These are phyloP conservation scores for Monascus ruber DNA, from an alignment of 2,329 filamentous ascomycete species.

Conservation along the genomic window DNA sequence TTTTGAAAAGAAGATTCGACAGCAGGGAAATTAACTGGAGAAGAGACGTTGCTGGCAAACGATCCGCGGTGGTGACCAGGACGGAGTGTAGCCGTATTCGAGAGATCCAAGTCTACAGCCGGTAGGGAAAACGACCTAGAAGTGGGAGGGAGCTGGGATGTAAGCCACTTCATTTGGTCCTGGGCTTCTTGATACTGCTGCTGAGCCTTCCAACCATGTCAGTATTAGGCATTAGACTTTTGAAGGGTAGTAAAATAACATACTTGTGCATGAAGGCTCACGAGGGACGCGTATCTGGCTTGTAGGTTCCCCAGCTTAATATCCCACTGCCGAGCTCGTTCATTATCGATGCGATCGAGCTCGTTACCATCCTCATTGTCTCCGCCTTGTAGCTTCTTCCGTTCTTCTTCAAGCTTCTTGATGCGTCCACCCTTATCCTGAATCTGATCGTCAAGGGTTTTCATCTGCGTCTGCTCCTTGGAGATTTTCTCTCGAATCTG, in stretches of 20 bases:
- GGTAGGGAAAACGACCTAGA: conserved; percentile 31
- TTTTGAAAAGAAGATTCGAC: conserved; percentile 29
- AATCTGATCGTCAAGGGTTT: conserved; percentile 49
- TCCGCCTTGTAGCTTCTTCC: conserved; percentile 38
- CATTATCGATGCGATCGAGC: conserved; percentile 38
- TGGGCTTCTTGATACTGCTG: conserved; percentile 36
- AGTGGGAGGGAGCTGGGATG: conserved; percentile 24
- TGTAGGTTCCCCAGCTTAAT: conserved; percentile 32
- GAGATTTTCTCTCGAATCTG: conserved; percentile 35
- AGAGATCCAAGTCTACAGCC: conserved; percentile 31
- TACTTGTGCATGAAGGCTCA: conserved; percentile 29
- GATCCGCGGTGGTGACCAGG: conserved; percentile 37
- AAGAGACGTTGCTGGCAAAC: conserved; percentile 36
- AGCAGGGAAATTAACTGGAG: conserved; percentile 30
- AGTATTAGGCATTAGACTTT: neutral
- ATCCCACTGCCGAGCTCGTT: conserved; percentile 38
- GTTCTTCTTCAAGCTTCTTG: conserved; percentile 50
- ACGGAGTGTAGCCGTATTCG: conserved; percentile 28
- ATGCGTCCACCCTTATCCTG: conserved; percentile 49
- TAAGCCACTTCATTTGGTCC: conserved; percentile 34
- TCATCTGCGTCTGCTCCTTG: conserved; percentile 39
- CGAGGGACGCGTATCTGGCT: conserved; percentile 31
- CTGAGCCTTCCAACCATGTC: conserved; percentile 17
- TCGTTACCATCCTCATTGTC: conserved; percentile 41
- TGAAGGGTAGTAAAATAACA: conserved; percentile 1